A percentile compares a stretch with the other conserved stretches of the same genome.
Evolutionary conservation across 164 flowering plant genomes (phyloP).

Genomic region (Kalanchoe fedtschenkoi): DNA sequence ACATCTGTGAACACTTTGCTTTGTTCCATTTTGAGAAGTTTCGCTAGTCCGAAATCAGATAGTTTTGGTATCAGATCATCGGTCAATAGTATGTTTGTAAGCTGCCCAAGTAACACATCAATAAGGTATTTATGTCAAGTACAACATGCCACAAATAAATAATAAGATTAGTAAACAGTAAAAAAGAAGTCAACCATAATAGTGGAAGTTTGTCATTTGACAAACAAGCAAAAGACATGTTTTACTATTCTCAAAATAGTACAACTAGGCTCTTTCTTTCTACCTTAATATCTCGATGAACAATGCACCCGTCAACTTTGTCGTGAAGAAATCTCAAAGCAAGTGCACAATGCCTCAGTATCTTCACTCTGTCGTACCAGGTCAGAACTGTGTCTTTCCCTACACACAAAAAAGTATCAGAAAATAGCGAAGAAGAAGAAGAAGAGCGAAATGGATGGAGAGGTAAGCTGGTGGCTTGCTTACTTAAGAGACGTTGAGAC

Average conservation of each 20-base stretch:
- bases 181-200: too few relatives aligned
- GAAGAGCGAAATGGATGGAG: not conserved
- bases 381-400: conserved; percentile 33
- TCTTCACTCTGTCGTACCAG: conserved; percentile 56
- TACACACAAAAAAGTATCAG: conserved; percentile 7
- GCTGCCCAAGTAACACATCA: conserved; percentile 26
- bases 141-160: too few relatives aligned
- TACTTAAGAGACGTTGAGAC: conserved; percentile 53
- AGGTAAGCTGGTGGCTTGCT: not conserved
- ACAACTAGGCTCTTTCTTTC: not conserved
- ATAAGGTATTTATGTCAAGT: not conserved
- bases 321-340: conserved; percentile 57
- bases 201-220: too few relatives aligned
- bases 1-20: conserved; percentile 71
- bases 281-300: conserved; percentile 75
- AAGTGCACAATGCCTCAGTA: conserved; percentile 53
- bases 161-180: too few relatives aligned
- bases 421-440: not conserved
- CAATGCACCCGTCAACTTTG: conserved; percentile 51
- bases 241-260: too few relatives aligned
- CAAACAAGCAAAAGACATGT: too few relatives aligned
- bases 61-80: conserved; percentile 56
- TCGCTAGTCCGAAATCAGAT: conserved; percentile 77
- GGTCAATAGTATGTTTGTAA: conserved; percentile 62
- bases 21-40: conserved; percentile 59